A percentile compares a stretch with the other conserved stretches of the same genome.
Conservation (phyloP, 2,329 filamentous ascomycete genomes). For the Sordariomycetes sp. region DNA sequence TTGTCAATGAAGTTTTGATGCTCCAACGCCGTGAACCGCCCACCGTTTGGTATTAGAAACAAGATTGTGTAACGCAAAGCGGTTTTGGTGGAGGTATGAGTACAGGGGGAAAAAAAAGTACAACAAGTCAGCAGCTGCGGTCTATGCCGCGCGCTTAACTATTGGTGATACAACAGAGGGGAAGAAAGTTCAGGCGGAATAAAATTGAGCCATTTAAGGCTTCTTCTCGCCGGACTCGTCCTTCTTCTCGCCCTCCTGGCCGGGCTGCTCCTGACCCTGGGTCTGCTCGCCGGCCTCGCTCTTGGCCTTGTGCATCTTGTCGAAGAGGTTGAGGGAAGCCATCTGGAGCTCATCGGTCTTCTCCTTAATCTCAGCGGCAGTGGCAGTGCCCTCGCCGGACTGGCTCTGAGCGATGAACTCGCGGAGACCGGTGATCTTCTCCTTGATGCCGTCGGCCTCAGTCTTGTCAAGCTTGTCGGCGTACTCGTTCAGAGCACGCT, state of each 20-base stretch:
- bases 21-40: constrained; percentile 42
- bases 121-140: constrained; percentile 12
- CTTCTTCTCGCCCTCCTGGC: constrained; percentile 56
- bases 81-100: constrained; percentile 34
- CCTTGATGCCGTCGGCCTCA: constrained; percentile 84
- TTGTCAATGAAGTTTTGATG: constrained; percentile 37
- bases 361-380: constrained; percentile 90
- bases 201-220: constrained; percentile 44
- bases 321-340: constrained; percentile 91
- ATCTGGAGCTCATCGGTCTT: constrained; percentile 98
- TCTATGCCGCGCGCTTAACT: neutral
- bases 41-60: constrained; percentile 36
- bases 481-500: constrained; percentile 96
- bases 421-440: constrained; percentile 81
- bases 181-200: too few species aligned
- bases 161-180: too few species aligned
- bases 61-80: constrained; percentile 27
- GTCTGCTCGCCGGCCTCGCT: constrained; percentile 51
- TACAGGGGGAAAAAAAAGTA: constrained; percentile 45
- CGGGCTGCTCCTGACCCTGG: constrained; percentile 39
- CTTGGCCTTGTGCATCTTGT: constrained; percentile 99
- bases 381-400: constrained; percentile 77
- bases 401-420: constrained; percentile 93
- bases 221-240: constrained; percentile 61
- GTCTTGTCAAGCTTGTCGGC: constrained; percentile 94